Conservation (phyloP, 257 asterid genomes). For the Dorcoceras hygrometricum region DNA sequence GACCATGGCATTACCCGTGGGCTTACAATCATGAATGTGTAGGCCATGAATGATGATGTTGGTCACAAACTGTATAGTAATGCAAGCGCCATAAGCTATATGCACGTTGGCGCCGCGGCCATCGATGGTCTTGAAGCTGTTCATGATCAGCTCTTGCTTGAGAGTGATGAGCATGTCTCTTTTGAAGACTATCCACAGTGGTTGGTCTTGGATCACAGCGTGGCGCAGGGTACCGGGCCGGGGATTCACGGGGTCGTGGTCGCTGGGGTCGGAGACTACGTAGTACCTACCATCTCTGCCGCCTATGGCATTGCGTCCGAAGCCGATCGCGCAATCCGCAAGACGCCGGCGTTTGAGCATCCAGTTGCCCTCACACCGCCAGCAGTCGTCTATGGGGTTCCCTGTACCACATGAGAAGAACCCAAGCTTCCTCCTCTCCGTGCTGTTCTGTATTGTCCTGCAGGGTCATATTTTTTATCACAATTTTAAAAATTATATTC, state of each 20-base stretch:
- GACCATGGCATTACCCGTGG: slow-evolving; percentile 49
- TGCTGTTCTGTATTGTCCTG: slow-evolving; percentile 35
- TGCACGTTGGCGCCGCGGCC: slow-evolving; percentile 52
- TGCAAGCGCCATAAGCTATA: slow-evolving; percentile 47
- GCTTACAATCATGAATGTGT: slow-evolving; percentile 46
- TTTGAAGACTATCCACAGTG: slow-evolving; percentile 47
- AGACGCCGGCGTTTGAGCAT: slow-evolving; percentile 34
- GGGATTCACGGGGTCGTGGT: slow-evolving; percentile 43
- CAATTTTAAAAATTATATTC: too few relatives aligned
- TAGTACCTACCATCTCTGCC: slow-evolving; percentile 47
- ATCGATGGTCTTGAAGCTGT: slow-evolving; percentile 53
- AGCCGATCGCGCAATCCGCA: slow-evolving; percentile 47
- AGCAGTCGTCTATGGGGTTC: slow-evolving; percentile 51
- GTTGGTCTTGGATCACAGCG: slow-evolving; percentile 45
- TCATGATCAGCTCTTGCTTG: slow-evolving; percentile 43
- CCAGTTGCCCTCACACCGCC: slow-evolving; percentile 50
- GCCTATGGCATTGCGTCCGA: slow-evolving; percentile 46
- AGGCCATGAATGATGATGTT: slow-evolving; percentile 49
- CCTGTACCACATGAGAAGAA: slow-evolving; percentile 40
- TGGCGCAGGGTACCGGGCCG: slow-evolving; percentile 48
- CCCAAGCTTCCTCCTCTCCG: slow-evolving; percentile 36
- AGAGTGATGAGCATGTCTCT: slow-evolving; percentile 51
- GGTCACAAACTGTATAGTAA: slow-evolving; percentile 37
- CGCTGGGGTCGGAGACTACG: slow-evolving; percentile 39
- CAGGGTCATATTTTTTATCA: too few relatives aligned